Base-by-base conservation (phyloP, 176 grass and related monocot genomes). In the Hsuehochloa calcarea region DNA sequence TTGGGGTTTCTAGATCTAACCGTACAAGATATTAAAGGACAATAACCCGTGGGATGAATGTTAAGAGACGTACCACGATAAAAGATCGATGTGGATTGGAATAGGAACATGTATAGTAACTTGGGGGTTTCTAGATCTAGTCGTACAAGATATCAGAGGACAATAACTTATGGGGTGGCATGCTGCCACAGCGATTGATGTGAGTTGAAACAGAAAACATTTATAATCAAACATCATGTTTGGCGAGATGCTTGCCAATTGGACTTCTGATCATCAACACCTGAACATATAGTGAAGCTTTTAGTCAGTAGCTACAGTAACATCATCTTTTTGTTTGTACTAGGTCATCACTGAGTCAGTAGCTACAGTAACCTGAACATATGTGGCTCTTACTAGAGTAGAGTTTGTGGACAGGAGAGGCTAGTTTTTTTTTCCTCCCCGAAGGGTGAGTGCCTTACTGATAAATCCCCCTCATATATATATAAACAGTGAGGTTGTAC, bases 61-160 rank as follows among this genome's bases (percentile, higher is more conserved):
- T n/a, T n/a, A n/a, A n/a, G n/a, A n/a, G n/a, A n/a, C 3, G 41
- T 0, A 13, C 0, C 2, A 10, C 3, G 8, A 5, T 1, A 69
- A 15, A 15, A 20, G 29, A 10, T 0, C 27, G 6, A 40, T 8
- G 0, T 41, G 16, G 8, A 9, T 45, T 4, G 8, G 1, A 65
- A 41, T 1, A 64, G 1, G 6, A 15, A 29, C 2, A 0, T 2
- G 6, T 5, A 51, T 12, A 73, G 6, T 31, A 17, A 7, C 15
- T 23, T 40, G 3, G 14, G 14, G 5, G 22, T 9, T 40, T 64
- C 0, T 5, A 22, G 16, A 72, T 52, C 22, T 0, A 17, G 0
- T 3, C 0, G 5, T 79, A 71, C 54, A 1, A 39, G 5, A 27
- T 51, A 72, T 16, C 39, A 49, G 0, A 43, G 0, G 15, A 19